These are phyloP conservation scores for Agaricus sinodeliciosus DNA, from an alignment of 768 basidiomycete species.

Conservation along the genomic window DNA sequence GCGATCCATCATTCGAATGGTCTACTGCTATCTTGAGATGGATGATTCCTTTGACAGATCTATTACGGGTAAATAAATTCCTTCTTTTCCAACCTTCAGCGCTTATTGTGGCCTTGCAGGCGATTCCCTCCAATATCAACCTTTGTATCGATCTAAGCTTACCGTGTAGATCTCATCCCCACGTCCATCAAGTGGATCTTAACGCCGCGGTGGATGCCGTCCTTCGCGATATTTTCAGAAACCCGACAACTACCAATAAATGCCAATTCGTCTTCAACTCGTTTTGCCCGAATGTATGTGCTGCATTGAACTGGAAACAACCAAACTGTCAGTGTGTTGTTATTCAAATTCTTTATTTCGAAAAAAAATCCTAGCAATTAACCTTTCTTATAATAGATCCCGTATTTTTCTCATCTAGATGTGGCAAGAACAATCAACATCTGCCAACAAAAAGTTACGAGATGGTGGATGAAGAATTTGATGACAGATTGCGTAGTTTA, in stretches of 20 bases:
- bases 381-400: slow-evolving; percentile 52
- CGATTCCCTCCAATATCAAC: slow-evolving; percentile 56
- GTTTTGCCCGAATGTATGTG: slow-evolving; percentile 85
- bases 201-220: slow-evolving; percentile 84
- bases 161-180: slow-evolving; percentile 43
- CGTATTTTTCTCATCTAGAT: slow-evolving; percentile 89
- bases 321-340: slow-evolving; percentile 73
- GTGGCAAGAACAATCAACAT: slow-evolving; percentile 51
- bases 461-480: slow-evolving; percentile 27
- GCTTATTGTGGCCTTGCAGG: slow-evolving; percentile 27
- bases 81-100: not conserved
- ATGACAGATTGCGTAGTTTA: slow-evolving; percentile 54
- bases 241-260: slow-evolving; percentile 45
- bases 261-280: slow-evolving; percentile 79
- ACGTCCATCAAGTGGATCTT: slow-evolving; percentile 54
- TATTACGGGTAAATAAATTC: slow-evolving; percentile 56
- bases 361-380: not conserved
- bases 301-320: slow-evolving; percentile 97
- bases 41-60: slow-evolving; percentile 70
- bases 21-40: slow-evolving; percentile 14
- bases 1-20: slow-evolving; percentile 9
- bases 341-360: too few species aligned
- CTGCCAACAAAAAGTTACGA: slow-evolving; percentile 25
- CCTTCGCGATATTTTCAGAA: slow-evolving; percentile 75
- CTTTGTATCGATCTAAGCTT: slow-evolving; percentile 79